Evolutionary conservation across 371 early-diverging fungal genomes (phyloP), one percentile per base, ranked within the genome.

Genomic region (Haplosporangium sp.): DNA sequence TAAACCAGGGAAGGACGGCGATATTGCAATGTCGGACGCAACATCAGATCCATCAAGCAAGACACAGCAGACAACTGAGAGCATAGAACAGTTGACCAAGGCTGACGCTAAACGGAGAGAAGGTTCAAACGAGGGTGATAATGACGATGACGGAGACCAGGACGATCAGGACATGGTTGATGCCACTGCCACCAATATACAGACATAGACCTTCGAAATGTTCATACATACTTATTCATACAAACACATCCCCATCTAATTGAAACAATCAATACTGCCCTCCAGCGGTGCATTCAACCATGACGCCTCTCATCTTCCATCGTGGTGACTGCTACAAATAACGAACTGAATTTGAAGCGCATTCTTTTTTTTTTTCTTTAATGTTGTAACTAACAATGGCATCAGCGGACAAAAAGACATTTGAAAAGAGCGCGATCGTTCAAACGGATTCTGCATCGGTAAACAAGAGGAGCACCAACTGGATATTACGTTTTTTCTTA

Each of bases 101-200:
- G 43, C 42, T 3, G 42, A 51, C 14, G 67, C 18, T 12, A 65
- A 77, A n/a, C 69, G 56, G 16, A 29, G 29, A 29, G 29, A 29
- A 29, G 29, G 29, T 4, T 29, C 29, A 29, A 59, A 64, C 7
- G 74, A 75, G 0, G 75, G 69, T 14, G 62, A 62, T 1, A 70
- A 69, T 0, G 71, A 70, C 4, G 76, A 63, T 6, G 75, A 69
- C 3, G 69, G 52, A 14, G 74, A 67, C 1, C 47, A 45, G 10
- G 74, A 74, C 41, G 74, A 74, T 53, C 69, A 74, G 48, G 74
- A 74, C 54, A 74, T 74, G 74, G 40, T 43, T 8, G 74, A 74
- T 58, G 65, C 47, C 45, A 50, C 53, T 41, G 37, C 53, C 9
- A 38, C 8, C 21, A 55, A 47, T 42, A 38, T 46, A 60, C 14